A percentile compares a stretch with the other conserved stretches of the same genome.
Conservation (phyloP, 495 filamentous ascomycete genomes). For the Extremus antarcticus region DNA sequence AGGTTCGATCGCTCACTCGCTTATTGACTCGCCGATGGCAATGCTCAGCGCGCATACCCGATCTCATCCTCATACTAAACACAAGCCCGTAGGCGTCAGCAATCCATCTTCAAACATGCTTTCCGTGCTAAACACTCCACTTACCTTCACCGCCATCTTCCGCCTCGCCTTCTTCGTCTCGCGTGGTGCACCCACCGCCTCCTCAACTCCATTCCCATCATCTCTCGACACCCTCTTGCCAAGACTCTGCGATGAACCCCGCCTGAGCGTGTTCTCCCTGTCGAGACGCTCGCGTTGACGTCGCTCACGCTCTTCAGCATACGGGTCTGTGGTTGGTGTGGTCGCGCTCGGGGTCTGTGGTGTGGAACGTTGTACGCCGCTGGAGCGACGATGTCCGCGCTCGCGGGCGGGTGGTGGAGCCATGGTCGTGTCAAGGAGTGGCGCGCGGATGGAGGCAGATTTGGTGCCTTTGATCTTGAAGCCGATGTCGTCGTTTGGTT, state of each 20-base stretch:
- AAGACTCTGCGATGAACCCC: conserved; percentile 4
- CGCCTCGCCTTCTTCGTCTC: conserved; percentile 7
- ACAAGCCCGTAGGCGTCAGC: neutral
- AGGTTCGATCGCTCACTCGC: too few relatives aligned
- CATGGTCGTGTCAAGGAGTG: neutral
- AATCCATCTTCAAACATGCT: too few relatives aligned
- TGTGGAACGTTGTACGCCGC: neutral
- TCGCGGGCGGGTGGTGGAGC: conserved; percentile 15
- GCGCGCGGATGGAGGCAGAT: neutral
- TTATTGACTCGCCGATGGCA: too few relatives aligned
- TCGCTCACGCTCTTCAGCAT: conserved; percentile 66
- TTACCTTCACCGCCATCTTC: conserved; percentile 1
- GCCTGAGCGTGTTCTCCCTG: conserved; percentile 55
- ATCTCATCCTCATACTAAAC: conserved; percentile 50
- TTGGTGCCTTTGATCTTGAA: conserved; percentile 32
- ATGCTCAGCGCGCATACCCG: neutral
- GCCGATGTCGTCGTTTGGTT: conserved; percentile 17
- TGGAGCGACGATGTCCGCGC: conserved; percentile 10
- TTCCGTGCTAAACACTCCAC: too few relatives aligned
- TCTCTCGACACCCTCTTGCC: conserved; percentile 6
- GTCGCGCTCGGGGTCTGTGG: conserved; percentile 6
- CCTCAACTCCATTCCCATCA: neutral
- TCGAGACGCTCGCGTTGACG: conserved; percentile 64
- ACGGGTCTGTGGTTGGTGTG: conserved; percentile 41
- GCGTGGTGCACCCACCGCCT: neutral